Evolutionary conservation across 2,329 filamentous ascomycete genomes (phyloP).

Genomic region (Stylonectria norvegica): DNA sequence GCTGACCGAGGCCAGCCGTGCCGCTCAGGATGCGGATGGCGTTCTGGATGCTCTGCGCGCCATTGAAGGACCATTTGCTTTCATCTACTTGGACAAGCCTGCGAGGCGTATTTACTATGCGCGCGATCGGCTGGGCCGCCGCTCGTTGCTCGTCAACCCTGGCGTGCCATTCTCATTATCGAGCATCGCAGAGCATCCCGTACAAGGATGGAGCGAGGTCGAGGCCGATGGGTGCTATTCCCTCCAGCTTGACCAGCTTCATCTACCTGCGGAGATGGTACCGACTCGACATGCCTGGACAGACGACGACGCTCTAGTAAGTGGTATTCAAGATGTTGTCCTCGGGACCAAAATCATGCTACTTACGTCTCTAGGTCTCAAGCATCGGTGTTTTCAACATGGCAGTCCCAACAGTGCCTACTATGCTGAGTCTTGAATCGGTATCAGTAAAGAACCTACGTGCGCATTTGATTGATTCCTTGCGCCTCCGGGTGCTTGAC

Average conservation of each 20-base stretch:
- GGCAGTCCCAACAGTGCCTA: conserved; percentile 35
- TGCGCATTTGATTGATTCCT: conserved; percentile 55
- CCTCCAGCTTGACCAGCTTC: conserved; percentile 47
- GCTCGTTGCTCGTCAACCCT: conserved; percentile 69
- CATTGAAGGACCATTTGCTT: conserved; percentile 82
- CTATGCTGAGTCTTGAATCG: conserved; percentile 32
- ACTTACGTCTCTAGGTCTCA: conserved; percentile 50
- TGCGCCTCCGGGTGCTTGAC: conserved; percentile 61
- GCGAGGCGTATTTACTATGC: conserved; percentile 70
- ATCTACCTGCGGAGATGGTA: conserved; percentile 5
- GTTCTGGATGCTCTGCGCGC: conserved; percentile 54
- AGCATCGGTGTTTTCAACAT: conserved; percentile 53
- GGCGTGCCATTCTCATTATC: conserved; percentile 57
- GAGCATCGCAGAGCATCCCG: conserved; percentile 61
- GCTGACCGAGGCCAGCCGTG: conserved; percentile 46
- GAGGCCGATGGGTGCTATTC: conserved; percentile 79
- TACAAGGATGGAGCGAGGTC: conserved; percentile 68
- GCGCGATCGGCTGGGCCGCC: conserved; percentile 80
- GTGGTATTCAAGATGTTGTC: conserved; percentile 24
- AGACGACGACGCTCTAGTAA: conserved; percentile 43
- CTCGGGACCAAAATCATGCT: conserved; percentile 29
- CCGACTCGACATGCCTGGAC: conserved; percentile 31
- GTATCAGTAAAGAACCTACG: conserved; percentile 52
- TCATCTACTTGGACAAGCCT: conserved; percentile 72
- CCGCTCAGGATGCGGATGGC: conserved; percentile 18